Base-by-base conservation (phyloP, 106 monocot species). In the Apostasia shenzhenica region DNA sequence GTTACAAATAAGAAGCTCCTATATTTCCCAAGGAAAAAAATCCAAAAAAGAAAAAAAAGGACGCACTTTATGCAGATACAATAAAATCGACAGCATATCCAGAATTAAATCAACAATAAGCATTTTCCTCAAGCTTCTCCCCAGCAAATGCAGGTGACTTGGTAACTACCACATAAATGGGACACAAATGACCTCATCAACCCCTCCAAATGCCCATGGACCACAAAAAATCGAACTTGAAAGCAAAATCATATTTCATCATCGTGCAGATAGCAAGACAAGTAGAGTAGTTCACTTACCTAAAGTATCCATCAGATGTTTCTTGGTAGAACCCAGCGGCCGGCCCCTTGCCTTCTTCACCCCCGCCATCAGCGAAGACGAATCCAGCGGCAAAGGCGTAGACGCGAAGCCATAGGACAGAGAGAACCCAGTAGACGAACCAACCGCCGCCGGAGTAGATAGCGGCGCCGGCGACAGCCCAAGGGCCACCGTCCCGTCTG, bases 251-350 rank as follows among this genome's bases (percentile, higher is more conserved):
- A 50, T 50, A 8, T 4, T 5, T 50, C 50, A 5, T 8, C 8
- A 8, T 50, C 6, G 6, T 50, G 50, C 1, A 5, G 7, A 26
- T 14, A 48, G 48, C 2, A 65, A 6, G 3, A 8, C 3, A 38
- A 37, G 5, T 8, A 65, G 48, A 26, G 8, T 5, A n/a, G 45
- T 41, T 63, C n/a, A 1, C 3, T 64, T 47, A 73, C 73, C 73
- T 45, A 73, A 38, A 65, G 43, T 45, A 56, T 55, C 73, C 65
- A 73, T 45, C 45, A 64, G 73, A 43, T 42, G 50, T 64, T 73
- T 73, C 65, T 65, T 73, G 38, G 64, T 45, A 1, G 54, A 65
- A n/a, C 73, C 73, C 26, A 39, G 40, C n/a, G 55, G 65, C 73
- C 73, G 53, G 1, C 73, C 73, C 14, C 63, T 47, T 1, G 53